phyloP scores from a whole-genome alignment of 2,329 filamentous ascomycete genomes.

The Blastomyces emzantsi region DNA sequence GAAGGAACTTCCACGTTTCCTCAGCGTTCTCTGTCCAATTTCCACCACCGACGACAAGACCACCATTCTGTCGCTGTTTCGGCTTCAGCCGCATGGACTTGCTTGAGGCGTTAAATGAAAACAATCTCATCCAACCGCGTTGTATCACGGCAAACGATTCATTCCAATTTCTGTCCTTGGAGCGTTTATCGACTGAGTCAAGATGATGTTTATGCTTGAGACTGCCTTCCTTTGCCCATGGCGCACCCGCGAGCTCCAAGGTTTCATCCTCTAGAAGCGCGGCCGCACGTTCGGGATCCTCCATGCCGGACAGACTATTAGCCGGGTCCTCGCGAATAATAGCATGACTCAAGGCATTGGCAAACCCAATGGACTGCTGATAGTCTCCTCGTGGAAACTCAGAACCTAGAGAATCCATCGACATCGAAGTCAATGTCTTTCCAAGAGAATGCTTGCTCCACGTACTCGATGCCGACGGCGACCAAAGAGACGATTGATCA shows the following conservation, averaged over 20 bases:
- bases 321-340: constrained; percentile 75
- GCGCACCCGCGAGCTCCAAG: constrained; percentile 83
- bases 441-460: constrained; percentile 93
- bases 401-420: constrained; percentile 80
- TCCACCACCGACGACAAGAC: constrained; percentile 75
- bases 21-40: constrained; percentile 99
- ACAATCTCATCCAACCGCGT: constrained; percentile 86
- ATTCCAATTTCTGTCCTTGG: constrained; percentile 88
- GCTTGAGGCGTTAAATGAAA: constrained; percentile 73
- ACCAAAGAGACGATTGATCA: constrained; percentile 83
- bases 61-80: constrained; percentile 45
- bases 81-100: constrained; percentile 59
- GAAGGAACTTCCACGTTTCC: constrained; percentile 73
- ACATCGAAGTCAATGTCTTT: constrained; percentile 83
- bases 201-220: constrained; percentile 95
- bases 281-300: constrained; percentile 51
- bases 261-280: constrained; percentile 85
- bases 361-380: constrained; percentile 94
- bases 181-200: constrained; percentile 80
- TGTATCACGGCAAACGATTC: constrained; percentile 96
- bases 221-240: constrained; percentile 96
- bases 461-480: constrained; percentile 79
- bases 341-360: constrained; percentile 89
- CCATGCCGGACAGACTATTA: constrained; percentile 44
- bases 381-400: constrained; percentile 69